These are phyloP conservation scores for Fusarium devonianum DNA, from an alignment of 2,329 filamentous ascomycete species.

Conservation along the genomic window DNA sequence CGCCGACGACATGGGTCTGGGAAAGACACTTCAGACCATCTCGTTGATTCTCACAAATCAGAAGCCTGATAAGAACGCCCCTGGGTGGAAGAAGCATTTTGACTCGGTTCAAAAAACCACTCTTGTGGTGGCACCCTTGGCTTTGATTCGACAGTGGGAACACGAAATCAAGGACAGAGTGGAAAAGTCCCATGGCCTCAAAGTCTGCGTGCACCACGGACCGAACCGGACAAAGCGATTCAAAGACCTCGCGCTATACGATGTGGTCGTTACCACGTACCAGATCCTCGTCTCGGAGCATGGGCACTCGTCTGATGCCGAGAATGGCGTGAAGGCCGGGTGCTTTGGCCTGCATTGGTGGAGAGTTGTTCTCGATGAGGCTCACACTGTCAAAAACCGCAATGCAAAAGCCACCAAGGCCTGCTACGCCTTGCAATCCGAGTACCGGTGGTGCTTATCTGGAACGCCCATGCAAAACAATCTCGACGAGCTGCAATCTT, in stretches of 20 bases:
- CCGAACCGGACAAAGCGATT: conserved; percentile 81
- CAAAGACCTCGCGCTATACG: conserved; percentile 80
- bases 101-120: conserved; percentile 78
- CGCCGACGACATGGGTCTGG: conserved; percentile 96
- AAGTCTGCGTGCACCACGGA: conserved; percentile 91
- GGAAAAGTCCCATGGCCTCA: conserved; percentile 70
- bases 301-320: conserved; percentile 68
- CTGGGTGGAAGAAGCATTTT: conserved; percentile 72
- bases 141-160: conserved; percentile 97
- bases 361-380: conserved; percentile 93
- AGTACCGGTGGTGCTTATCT: conserved; percentile 95
- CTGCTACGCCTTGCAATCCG: conserved; percentile 81
- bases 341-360: conserved; percentile 96
- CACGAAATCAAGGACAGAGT: conserved; percentile 88
- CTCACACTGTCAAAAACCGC: conserved; percentile 97
- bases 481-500: conserved; percentile 90
- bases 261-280: conserved; percentile 97
- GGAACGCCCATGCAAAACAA: conserved; percentile 99
- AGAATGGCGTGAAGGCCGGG: conserved; percentile 72
- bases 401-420: conserved; percentile 96
- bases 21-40: conserved; percentile 95
- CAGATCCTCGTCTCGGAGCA: conserved; percentile 94
- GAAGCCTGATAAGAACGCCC: conserved; percentile 66
- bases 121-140: conserved; percentile 89
- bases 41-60: conserved; percentile 85